Evolutionary conservation across 2,329 filamentous ascomycete genomes (phyloP).

Genomic region (Fusarium anguioides): DNA sequence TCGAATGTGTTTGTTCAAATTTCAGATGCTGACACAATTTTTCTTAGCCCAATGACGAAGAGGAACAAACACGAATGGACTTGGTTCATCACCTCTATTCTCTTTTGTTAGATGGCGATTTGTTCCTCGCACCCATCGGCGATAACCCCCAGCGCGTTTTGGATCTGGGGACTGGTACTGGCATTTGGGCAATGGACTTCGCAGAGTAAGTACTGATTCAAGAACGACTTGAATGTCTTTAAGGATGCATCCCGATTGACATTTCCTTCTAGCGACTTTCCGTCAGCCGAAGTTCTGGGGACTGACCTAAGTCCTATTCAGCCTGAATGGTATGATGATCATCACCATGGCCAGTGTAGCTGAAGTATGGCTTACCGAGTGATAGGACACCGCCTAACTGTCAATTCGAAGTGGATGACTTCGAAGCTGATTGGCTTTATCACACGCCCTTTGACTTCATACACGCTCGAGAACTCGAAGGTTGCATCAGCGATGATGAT

Average conservation of each 20-base stretch:
- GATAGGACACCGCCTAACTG: slow-evolving; percentile 15
- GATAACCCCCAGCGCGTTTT: slow-evolving; percentile 2
- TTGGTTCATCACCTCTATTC: slow-evolving; percentile 17
- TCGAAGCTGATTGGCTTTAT: slow-evolving; percentile 17
- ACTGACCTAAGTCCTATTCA: slow-evolving; percentile 29
- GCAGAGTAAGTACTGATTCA: slow-evolving; percentile 16
- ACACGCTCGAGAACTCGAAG: slow-evolving; percentile 14
- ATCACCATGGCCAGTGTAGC: too few relatives aligned
- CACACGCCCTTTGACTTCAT: slow-evolving; percentile 18
- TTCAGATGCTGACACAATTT: background rate
- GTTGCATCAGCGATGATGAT: slow-evolving; percentile 7
- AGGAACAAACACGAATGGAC: slow-evolving; percentile 18
- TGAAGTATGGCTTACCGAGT: too few relatives aligned
- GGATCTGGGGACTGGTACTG: slow-evolving; percentile 15
- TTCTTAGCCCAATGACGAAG: slow-evolving; percentile 16
- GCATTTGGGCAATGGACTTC: slow-evolving; percentile 23
- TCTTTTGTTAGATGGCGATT: background rate
- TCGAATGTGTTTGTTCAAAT: too few relatives aligned
- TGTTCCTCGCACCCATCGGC: slow-evolving; percentile 4
- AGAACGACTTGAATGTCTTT: too few relatives aligned
- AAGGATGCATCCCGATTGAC: too few relatives aligned
- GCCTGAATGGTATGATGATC: slow-evolving; percentile 10
- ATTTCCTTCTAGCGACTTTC: background rate
- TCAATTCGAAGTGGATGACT: slow-evolving; percentile 15
- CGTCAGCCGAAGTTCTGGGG: slow-evolving; percentile 16